Percentiles rank a stretch among this genome's conserved stretches.
These are phyloP conservation scores for Aspergillus phoenicis DNA, from an alignment of 2,329 filamentous ascomycete species.

Conservation along the genomic window DNA sequence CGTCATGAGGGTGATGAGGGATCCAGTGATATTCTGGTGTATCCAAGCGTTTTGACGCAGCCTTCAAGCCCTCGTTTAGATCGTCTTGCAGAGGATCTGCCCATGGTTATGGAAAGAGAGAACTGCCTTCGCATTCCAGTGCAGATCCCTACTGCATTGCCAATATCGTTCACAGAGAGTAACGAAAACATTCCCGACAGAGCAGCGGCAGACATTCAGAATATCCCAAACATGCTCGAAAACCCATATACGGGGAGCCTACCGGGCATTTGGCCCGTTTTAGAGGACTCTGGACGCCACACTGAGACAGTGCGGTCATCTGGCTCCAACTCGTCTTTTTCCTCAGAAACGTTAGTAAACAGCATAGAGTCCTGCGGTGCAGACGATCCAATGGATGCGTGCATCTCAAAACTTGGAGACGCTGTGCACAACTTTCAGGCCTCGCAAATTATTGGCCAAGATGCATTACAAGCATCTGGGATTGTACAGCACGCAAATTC, in stretches of 20 bases:
- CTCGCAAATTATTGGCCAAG: neutral
- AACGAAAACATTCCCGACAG: fast-evolving
- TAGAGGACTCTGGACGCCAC: fast-evolving
- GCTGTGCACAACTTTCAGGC: neutral
- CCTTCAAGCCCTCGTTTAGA: neutral
- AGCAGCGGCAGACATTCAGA: no score
- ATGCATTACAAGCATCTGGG: neutral
- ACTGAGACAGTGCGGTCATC: neutral
- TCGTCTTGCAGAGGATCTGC: neutral
- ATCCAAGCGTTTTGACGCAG: neutral
- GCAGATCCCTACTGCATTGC: neutral
- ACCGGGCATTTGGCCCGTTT: neutral
- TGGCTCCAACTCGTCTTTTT: neutral
- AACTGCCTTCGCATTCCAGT: neutral
- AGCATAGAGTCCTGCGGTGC: neutral
- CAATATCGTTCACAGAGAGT: neutral
- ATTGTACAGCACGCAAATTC: neutral
- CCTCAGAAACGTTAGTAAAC: neutral
- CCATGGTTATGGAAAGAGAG: constrained; percentile 3
- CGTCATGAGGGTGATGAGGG: neutral
- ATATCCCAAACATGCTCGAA: neutral
- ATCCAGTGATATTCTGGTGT: constrained; percentile 3
- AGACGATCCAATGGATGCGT: neutral
- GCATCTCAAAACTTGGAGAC: neutral
- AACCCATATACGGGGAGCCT: neutral